A percentile compares a stretch with the other conserved stretches of the same genome.
Conservation (phyloP, 2,329 filamentous ascomycete species). For the Penicillium brevicompactum region DNA sequence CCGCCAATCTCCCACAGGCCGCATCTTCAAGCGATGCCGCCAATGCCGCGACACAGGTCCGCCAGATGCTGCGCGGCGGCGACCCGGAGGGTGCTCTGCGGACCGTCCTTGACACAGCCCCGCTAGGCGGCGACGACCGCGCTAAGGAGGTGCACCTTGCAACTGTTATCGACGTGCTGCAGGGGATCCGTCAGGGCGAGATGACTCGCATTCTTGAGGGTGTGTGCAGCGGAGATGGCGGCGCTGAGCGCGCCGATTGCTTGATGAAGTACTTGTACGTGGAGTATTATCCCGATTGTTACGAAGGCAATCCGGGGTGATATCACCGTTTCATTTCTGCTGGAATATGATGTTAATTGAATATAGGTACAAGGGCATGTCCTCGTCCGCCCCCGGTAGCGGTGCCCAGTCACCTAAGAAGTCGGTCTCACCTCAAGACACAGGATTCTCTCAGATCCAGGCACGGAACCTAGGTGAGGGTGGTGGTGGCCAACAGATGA, state of each 20-base stretch:
- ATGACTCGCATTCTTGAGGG: slow-evolving; percentile 86
- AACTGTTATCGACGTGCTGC: slow-evolving; percentile 88
- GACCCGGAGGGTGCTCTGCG: slow-evolving; percentile 85
- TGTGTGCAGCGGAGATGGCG: slow-evolving; percentile 76
- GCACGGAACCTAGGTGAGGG: slow-evolving; percentile 59
- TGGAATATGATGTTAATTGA: slow-evolving; percentile 6
- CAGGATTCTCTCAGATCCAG: slow-evolving; percentile 83
- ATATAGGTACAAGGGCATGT: slow-evolving; percentile 87
- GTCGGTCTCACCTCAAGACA: slow-evolving; percentile 71
- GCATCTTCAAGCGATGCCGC: slow-evolving; percentile 78
- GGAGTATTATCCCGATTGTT: background rate
- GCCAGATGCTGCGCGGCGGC: slow-evolving; percentile 82
- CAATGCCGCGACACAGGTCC: slow-evolving; percentile 75
- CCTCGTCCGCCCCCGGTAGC: slow-evolving; percentile 40
- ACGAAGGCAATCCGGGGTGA: too few species aligned
- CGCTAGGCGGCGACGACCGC: slow-evolving; percentile 59
- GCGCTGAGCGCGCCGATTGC: slow-evolving; percentile 83
- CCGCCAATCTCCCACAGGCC: slow-evolving; percentile 68
- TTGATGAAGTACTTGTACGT: slow-evolving; percentile 97
- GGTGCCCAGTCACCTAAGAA: slow-evolving; percentile 53
- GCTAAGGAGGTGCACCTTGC: slow-evolving; percentile 82
- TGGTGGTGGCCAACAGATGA: slow-evolving; percentile 86
- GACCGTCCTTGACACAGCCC: slow-evolving; percentile 80
- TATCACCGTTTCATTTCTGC: too few species aligned
- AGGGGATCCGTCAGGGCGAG: slow-evolving; percentile 93